phyloP scores from a whole-genome alignment of 768 basidiomycete species.

The Mycena maculata region DNA sequence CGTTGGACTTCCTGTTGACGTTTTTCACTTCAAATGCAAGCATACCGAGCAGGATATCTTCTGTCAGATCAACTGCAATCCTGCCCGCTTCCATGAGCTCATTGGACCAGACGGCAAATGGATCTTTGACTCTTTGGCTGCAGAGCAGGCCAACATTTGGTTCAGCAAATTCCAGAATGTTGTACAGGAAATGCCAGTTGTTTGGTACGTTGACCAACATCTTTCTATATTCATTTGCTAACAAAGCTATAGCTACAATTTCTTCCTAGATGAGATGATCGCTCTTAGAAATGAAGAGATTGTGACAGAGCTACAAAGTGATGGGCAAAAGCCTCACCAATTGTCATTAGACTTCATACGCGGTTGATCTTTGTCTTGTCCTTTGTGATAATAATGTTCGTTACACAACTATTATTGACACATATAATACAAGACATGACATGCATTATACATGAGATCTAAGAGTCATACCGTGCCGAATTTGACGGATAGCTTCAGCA shows the following conservation, averaged over 20 bases:
- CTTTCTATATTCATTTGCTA: too few species aligned
- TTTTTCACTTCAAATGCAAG: conserved; percentile 3
- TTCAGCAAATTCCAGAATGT: conserved; percentile 37
- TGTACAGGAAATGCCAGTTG: conserved; percentile 35
- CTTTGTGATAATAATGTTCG: too few species aligned
- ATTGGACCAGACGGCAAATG: conserved; percentile 33
- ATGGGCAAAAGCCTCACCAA: too few species aligned
- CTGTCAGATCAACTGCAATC: background rate
- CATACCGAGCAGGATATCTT: background rate
- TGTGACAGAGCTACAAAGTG: too few species aligned
- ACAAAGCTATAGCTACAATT: too few species aligned
- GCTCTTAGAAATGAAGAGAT: too few species aligned
- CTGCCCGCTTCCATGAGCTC: background rate
- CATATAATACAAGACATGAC: too few species aligned
- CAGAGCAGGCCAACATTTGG: conserved; percentile 44
- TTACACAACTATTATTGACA: too few species aligned
- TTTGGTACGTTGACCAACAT: conserved; percentile 20
- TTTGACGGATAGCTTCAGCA: background rate
- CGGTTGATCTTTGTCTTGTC: too few species aligned
- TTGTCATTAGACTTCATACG: too few species aligned
- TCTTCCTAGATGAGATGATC: too few species aligned
- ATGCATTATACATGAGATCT: background rate
- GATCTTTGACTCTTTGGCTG: conserved; percentile 45
- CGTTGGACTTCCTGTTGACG: background rate
- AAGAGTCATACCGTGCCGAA: background rate